Base-by-base conservation (phyloP, 73 alveolate species). In the Paramecium sonneborni region DNA sequence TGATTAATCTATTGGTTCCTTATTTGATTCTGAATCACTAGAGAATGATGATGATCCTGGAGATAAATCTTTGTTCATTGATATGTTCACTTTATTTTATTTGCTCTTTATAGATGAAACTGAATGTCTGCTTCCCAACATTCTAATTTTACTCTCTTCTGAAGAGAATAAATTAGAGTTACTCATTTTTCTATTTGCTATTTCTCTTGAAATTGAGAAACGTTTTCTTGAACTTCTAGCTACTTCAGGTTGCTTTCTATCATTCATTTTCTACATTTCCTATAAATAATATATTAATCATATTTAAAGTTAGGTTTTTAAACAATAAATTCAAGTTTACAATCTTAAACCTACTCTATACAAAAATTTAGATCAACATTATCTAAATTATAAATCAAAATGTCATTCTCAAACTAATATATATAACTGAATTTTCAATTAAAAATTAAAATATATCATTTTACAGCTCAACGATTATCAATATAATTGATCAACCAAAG, bases 141-240 rank as follows among this genome's bases (percentile, higher is more conserved):
- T 62, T 26, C 84, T 62, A 14, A 26, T 28, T 62, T 62, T 62
- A 62, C 84, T 62, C 1, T 62, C 84, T 12, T 62, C 84, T 62
- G 84, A 62, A 26, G 84, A 62, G 26, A 26, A 62, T 62, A 62
- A 30, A 62, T 62, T 62, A 2, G 84, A 62, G 44, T 62, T 62
- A 46, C 84, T 62, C 84, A 62, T 62, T 62, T 62, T 62, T 32
- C 84, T 62, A 12, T 62, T 62, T 26, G 84, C 84, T 30, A 62
- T 62, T 62, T 62, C 84, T 14, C 84, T 62, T 1, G 84, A 62
- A 62, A 62, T 62, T 30, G 84, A 12, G 26, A 62, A 62, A 26
- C 84, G 39, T n/a, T 62, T 62, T 26, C 24, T 30, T 2, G 84
- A 12, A 28, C 26, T 62, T 30, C 84, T 62, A 10, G 84, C 21